These are phyloP conservation scores for Halophytophthora polymorphica DNA, from an alignment of 352 stramenopile species.

Conservation along the genomic window DNA sequence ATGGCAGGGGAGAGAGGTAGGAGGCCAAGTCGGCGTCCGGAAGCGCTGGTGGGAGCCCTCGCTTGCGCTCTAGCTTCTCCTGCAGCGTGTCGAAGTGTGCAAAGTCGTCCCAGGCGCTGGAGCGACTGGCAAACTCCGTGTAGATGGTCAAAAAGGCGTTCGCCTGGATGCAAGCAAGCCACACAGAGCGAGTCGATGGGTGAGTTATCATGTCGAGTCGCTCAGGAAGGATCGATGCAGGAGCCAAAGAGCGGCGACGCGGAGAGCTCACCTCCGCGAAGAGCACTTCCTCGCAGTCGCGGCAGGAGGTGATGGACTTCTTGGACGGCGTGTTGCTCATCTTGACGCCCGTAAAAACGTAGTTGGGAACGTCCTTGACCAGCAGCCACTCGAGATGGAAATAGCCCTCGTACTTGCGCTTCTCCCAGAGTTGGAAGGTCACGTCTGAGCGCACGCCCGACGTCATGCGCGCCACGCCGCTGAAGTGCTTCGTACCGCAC, in stretches of 20 bases:
- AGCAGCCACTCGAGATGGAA: conserved; percentile 82
- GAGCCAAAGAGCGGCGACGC: too few relatives aligned
- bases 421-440: conserved; percentile 77
- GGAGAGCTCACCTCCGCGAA: conserved; percentile 53
- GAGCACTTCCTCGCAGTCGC: conserved; percentile 76
- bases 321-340: conserved; percentile 78
- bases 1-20: conserved; percentile 21
- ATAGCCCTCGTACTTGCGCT: conserved; percentile 77
- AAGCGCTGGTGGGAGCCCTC: conserved; percentile 30
- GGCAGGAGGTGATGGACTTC: conserved; percentile 77
- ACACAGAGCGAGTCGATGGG: too few relatives aligned
- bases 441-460: conserved; percentile 43
- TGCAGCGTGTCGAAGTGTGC: conserved; percentile 60
- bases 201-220: too few relatives aligned
- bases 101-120: conserved; percentile 80
- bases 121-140: conserved; percentile 42
- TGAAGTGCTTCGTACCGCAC: conserved; percentile 75
- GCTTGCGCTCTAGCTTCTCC: conserved; percentile 49
- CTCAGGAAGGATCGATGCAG: too few relatives aligned
- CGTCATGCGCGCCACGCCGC: conserved; percentile 75
- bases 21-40: conserved; percentile 14
- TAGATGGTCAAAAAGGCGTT: conserved; percentile 67
- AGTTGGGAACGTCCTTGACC: conserved; percentile 83
- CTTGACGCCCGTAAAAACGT: conserved; percentile 69
- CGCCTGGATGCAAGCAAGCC: too few relatives aligned